Percentiles rank a stretch among this genome's conserved stretches.
phyloP scores from a whole-genome alignment of 768 basidiomycete genomes.

The Agrocybe praecox region DNA sequence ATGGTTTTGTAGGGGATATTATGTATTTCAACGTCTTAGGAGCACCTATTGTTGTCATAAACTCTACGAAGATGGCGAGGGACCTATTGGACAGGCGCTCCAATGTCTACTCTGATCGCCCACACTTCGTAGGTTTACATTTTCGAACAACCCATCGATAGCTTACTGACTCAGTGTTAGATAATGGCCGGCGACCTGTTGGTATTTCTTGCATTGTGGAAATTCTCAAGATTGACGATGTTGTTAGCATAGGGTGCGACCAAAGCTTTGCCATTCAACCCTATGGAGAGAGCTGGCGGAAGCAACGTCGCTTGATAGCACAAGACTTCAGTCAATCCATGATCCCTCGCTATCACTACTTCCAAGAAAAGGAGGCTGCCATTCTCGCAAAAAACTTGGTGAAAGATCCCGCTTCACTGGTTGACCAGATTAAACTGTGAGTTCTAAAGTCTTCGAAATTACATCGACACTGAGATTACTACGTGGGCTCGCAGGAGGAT shows the following conservation, averaged over 20 bases:
- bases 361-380: constrained; percentile 10
- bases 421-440: constrained; percentile 25
- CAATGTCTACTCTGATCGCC: constrained; percentile 19
- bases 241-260: constrained; percentile 30
- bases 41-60: constrained; percentile 15
- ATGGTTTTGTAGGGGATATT: constrained; percentile 8
- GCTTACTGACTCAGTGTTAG: constrained; percentile 46
- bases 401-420: constrained; percentile 21
- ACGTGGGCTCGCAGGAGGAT: constrained; percentile 32
- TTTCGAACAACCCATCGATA: too few relatives aligned
- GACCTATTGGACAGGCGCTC: constrained; percentile 22
- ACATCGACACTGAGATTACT: background rate
- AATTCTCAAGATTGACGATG: background rate
- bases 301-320: constrained; percentile 26
- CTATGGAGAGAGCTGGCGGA: constrained; percentile 36
- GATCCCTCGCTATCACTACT: background rate
- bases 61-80: constrained; percentile 13
- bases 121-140: constrained; percentile 6
- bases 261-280: constrained; percentile 39
- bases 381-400: constrained; percentile 8
- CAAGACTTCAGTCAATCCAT: constrained; percentile 2
- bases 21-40: constrained; percentile 16
- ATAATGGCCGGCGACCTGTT: constrained; percentile 43
- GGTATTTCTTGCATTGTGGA: background rate
- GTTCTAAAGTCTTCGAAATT: background rate